phyloP scores from a whole-genome alignment of 208 protist genomes.

The Naegleria lovaniensis region DNA sequence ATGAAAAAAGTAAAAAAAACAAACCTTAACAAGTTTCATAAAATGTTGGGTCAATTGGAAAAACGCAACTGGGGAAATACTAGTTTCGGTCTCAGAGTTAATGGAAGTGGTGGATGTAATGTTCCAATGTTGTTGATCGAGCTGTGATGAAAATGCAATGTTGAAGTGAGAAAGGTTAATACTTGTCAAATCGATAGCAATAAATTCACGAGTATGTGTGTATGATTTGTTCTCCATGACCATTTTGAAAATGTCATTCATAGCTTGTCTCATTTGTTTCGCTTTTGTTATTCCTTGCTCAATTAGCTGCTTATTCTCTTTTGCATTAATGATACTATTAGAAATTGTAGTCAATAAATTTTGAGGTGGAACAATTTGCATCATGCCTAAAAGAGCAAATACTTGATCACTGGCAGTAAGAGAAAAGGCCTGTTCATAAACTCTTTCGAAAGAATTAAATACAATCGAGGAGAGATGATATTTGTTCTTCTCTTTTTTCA shows the following conservation, averaged over 20 bases:
- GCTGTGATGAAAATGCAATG: neutral
- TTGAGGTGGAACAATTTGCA: neutral
- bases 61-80: neutral
- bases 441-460: conserved; percentile 7
- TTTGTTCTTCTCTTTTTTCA: neutral
- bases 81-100: neutral
- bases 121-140: neutral
- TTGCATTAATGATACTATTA: neutral
- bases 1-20: neutral
- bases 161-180: neutral
- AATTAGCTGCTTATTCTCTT: neutral
- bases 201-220: neutral
- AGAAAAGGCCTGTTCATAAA: neutral
- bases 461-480: neutral
- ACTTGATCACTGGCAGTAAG: neutral
- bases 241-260: neutral
- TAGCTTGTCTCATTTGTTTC: conserved; percentile 5
- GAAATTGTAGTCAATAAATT: neutral
- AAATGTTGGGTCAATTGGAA: neutral
- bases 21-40: neutral
- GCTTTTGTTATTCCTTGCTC: neutral
- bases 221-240: neutral
- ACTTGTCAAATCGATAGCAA: neutral
- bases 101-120: no score
- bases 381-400: neutral